Percentiles rank a stretch among this genome's conserved stretches.
These are phyloP conservation scores for Aspergillus sp. DNA, from an alignment of 2,329 filamentous ascomycete species.

Conservation along the genomic window DNA sequence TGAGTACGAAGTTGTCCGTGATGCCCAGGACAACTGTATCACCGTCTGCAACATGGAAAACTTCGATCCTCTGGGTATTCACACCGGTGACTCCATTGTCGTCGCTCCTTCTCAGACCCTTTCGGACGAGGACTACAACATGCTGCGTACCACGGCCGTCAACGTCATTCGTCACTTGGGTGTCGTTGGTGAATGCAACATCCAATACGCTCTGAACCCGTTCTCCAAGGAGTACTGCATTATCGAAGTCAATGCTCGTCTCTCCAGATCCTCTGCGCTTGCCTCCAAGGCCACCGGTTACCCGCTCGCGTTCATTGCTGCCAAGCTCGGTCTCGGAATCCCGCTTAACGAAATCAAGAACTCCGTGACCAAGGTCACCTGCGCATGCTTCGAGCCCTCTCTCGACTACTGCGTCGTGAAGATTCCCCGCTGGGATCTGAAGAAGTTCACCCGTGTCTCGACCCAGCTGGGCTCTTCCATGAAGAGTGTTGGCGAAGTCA, in stretches of 20 bases:
- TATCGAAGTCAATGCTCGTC: constrained; percentile 95
- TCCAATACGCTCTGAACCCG: constrained; percentile 95
- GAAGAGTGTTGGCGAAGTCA: constrained; percentile 99
- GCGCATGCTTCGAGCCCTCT: constrained; percentile 96
- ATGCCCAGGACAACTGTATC: constrained; percentile 95
- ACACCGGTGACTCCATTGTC: constrained; percentile 96
- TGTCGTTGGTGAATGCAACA: constrained; percentile 97
- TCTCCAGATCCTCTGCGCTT: constrained; percentile 89
- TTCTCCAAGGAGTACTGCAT: constrained; percentile 96
- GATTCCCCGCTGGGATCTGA: constrained; percentile 97
- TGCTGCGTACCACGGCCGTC: constrained; percentile 93
- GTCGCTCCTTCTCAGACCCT: constrained; percentile 95
- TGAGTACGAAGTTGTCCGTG: constrained; percentile 95
- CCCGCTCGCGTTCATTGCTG: constrained; percentile 90
- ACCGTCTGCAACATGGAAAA: constrained; percentile 99
- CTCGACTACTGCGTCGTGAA: constrained; percentile 98
- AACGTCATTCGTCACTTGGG: constrained; percentile 96
- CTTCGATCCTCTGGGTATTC: constrained; percentile 95
- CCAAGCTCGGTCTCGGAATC: constrained; percentile 90
- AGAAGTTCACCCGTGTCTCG: constrained; percentile 96
- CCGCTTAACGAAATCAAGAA: constrained; percentile 95
- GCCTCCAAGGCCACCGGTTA: constrained; percentile 97
- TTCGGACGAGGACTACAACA: constrained; percentile 97
- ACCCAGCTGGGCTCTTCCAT: constrained; percentile 95
- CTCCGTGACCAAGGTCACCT: constrained; percentile 90